Percentiles rank a stretch among this genome's conserved stretches.
Conservation (phyloP, 2,329 filamentous ascomycete genomes). For the Diaporthe sp. region DNA sequence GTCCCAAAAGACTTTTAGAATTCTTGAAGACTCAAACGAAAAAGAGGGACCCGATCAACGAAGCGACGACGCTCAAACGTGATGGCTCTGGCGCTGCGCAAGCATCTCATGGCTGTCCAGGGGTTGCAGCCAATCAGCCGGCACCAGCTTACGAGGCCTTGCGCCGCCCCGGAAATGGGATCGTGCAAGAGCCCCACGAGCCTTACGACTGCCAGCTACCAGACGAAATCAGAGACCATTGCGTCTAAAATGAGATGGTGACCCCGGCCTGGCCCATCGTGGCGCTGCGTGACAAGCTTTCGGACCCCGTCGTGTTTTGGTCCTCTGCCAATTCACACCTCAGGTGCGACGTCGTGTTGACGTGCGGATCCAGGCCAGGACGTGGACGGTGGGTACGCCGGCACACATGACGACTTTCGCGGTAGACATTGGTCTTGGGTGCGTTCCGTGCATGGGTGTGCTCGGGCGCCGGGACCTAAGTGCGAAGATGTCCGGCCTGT, state of each 20-base stretch:
- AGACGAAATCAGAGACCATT: conserved; percentile 2
- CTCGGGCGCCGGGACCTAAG: background rate
- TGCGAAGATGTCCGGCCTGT: background rate
- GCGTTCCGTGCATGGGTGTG: background rate
- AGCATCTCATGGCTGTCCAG: conserved; percentile 37
- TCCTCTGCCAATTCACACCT: background rate
- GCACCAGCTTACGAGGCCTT: conserved; percentile 51
- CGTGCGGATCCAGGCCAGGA: background rate
- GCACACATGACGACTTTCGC: background rate
- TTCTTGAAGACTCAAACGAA: background rate
- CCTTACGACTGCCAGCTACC: conserved; percentile 25
- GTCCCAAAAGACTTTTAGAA: background rate
- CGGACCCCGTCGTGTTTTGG: background rate
- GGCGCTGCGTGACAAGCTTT: conserved; percentile 22
- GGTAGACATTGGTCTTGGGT: conserved; percentile 8
- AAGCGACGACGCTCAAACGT: conserved; percentile 14
- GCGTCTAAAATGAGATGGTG: conserved; percentile 8
- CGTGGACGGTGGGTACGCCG: background rate
- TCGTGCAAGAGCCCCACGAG: conserved; percentile 34
- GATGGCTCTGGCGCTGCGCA: conserved; percentile 36
- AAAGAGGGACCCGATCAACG: background rate
- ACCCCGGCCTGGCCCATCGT: conserved; percentile 6
- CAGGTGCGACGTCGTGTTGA: conserved; percentile 16
- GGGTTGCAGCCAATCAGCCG: conserved; percentile 46
- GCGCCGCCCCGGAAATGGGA: conserved; percentile 41